A percentile compares a stretch with the other conserved stretches of the same genome.
phyloP scores from a whole-genome alignment of 2,329 filamentous ascomycete genomes.

The Blastomyces emzantsi region DNA sequence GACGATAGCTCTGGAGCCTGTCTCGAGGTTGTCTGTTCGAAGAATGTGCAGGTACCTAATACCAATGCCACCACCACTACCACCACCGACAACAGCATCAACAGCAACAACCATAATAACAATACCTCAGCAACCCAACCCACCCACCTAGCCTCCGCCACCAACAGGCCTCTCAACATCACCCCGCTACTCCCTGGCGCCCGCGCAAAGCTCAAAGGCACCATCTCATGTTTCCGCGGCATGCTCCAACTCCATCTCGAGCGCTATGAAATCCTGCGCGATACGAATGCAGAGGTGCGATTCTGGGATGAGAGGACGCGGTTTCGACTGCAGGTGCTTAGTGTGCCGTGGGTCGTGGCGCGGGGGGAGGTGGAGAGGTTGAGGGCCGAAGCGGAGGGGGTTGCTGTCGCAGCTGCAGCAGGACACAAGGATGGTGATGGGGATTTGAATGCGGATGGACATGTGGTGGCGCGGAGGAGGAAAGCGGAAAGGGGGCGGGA shows the following conservation, averaged over 20 bases:
- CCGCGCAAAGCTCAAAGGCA: slow-evolving; percentile 50
- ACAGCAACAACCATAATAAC: background rate
- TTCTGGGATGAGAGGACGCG: slow-evolving; percentile 45
- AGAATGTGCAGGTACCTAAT: slow-evolving; percentile 23
- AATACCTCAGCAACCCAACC: background rate
- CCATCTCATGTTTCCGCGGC: slow-evolving; percentile 43
- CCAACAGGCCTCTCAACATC: slow-evolving; percentile 37
- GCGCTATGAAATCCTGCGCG: slow-evolving; percentile 40
- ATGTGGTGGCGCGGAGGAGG: slow-evolving; percentile 35
- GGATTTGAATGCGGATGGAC: slow-evolving; percentile 35
- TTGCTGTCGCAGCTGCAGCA: slow-evolving; percentile 24
- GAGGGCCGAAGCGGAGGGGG: slow-evolving; percentile 30
- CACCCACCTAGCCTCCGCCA: slow-evolving; percentile 13
- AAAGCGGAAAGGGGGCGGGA: slow-evolving; percentile 34
- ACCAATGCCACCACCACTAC: slow-evolving; percentile 5
- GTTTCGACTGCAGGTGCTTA: slow-evolving; percentile 44
- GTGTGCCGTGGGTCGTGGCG: slow-evolving; percentile 45
- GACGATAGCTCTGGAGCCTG: slow-evolving; percentile 54
- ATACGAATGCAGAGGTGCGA: slow-evolving; percentile 47
- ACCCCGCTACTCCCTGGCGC: slow-evolving; percentile 41
- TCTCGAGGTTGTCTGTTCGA: slow-evolving; percentile 46
- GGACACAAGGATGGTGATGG: slow-evolving; percentile 34
- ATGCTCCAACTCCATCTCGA: slow-evolving; percentile 48
- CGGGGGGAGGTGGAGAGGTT: slow-evolving; percentile 37
- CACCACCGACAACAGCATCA: background rate